These are phyloP conservation scores for Potentilla sterilis DNA, from an alignment of 306 rosid genomes.

Conservation along the genomic window DNA sequence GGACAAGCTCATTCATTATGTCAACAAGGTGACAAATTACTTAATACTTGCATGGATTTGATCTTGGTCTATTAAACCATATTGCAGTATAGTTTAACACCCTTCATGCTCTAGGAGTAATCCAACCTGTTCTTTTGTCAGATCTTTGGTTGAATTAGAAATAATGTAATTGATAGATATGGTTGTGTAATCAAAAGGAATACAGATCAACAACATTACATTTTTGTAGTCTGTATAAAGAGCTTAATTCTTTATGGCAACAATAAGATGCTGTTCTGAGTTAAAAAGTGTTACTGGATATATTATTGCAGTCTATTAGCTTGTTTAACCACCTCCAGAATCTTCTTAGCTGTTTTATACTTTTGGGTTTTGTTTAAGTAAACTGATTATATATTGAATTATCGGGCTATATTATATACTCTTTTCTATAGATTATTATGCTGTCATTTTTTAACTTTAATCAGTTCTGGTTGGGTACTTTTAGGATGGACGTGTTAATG, in stretches of 20 bases:
- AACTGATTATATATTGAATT: not conserved
- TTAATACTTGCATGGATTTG: not conserved
- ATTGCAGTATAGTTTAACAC: not conserved
- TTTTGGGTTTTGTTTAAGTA: not conserved
- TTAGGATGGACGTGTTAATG: conserved; percentile 94
- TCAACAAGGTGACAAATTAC: conserved; percentile 53
- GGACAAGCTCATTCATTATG: conserved; percentile 95
- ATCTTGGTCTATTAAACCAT: conserved; percentile 19
- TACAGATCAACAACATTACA: not conserved
- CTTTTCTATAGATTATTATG: not conserved
- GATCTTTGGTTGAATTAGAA: not conserved
- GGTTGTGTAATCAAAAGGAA: conserved; percentile 5
- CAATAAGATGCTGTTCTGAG: no score
- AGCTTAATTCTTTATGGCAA: not conserved
- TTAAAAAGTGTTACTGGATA: not conserved
- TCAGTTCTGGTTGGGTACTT: conserved; percentile 21
- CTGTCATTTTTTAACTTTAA: not conserved
- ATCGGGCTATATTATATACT: not conserved
- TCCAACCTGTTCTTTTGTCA: not conserved
- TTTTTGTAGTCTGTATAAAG: not conserved
- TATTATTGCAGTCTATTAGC: not conserved
- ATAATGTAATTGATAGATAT: not conserved
- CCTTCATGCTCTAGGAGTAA: conserved; percentile 3
- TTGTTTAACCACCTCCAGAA: not conserved
- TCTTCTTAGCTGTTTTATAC: not conserved